Conservation (phyloP, 257 asterid genomes). For the Nicotiana tabacum region DNA sequence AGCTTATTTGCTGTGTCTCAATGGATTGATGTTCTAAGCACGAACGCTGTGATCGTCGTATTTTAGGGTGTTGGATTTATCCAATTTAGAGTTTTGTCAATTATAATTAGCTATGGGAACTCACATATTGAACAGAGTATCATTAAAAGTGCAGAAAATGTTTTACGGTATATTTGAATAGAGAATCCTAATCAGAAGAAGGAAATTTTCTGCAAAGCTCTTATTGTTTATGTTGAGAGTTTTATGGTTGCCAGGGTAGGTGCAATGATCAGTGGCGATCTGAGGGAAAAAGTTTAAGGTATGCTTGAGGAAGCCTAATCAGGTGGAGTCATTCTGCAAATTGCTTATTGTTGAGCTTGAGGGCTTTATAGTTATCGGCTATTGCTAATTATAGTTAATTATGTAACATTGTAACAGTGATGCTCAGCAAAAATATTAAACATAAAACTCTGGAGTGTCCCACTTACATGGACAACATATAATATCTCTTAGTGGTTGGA, state of each 20-base stretch:
- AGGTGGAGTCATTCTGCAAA: not conserved
- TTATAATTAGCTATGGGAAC: not conserved
- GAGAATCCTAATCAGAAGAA: not conserved
- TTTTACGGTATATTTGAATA: not conserved
- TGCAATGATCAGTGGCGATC: not conserved
- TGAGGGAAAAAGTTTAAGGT: not conserved
- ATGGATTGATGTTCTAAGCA: not conserved
- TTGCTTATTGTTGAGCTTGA: not conserved
- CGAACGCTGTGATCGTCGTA: not conserved
- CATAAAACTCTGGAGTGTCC: not conserved
- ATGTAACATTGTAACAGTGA: not conserved
- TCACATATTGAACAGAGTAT: not conserved
- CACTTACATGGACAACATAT: not conserved
- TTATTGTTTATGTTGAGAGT: not conserved
- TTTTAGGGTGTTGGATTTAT: not conserved
- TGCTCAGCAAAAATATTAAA: not conserved
- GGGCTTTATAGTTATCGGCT: not conserved
- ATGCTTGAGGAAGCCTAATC: not conserved
- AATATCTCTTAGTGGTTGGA: not conserved
- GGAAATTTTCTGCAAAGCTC: not conserved
- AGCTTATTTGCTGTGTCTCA: not conserved
- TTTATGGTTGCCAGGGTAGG: not conserved
- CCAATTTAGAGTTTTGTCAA: not conserved
- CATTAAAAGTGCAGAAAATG: not conserved
- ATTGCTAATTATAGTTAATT: not conserved